Percentiles rank a stretch among this genome's conserved stretches.
phyloP scores from a whole-genome alignment of 2,329 filamentous ascomycete species.

The Fusarium multiceps region DNA sequence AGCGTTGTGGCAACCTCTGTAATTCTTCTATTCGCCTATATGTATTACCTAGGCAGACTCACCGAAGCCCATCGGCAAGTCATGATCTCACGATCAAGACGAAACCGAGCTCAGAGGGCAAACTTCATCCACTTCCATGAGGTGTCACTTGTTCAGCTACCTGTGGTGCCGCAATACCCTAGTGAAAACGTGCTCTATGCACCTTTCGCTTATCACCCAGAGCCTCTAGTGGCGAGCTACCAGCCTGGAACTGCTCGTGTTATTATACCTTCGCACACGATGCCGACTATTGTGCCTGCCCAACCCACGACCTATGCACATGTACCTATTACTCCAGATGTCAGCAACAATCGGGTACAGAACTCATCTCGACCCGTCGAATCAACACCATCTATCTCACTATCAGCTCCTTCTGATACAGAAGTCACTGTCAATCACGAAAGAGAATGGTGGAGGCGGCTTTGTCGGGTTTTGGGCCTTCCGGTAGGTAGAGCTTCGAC shows the following conservation, averaged over 20 bases:
- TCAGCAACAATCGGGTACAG: not conserved
- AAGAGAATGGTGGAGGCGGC: slow-evolving; percentile 44
- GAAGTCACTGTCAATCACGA: slow-evolving; percentile 6
- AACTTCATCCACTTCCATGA: not conserved
- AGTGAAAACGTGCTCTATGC: slow-evolving; percentile 30
- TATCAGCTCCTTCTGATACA: not conserved
- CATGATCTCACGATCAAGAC: slow-evolving; percentile 8
- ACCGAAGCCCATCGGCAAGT: slow-evolving; percentile 31
- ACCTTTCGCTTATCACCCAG: slow-evolving; percentile 27
- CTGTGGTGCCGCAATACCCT: slow-evolving; percentile 26
- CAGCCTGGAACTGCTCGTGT: not conserved
- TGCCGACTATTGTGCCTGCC: slow-evolving; percentile 6
- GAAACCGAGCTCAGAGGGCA: not conserved
- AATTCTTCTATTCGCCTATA: slow-evolving; percentile 47
- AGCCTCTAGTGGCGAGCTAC: not conserved
- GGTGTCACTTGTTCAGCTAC: slow-evolving; percentile 27
- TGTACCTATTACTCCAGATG: not conserved
- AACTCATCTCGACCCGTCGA: not conserved
- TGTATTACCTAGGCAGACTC: slow-evolving; percentile 51
- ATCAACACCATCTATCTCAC: not conserved
- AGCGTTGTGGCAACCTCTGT: slow-evolving; percentile 48
- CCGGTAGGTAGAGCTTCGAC: slow-evolving; percentile 52
- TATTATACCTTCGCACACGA: slow-evolving; percentile 9
- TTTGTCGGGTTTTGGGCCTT: slow-evolving; percentile 45
- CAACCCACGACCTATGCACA: not conserved